A percentile compares a stretch with the other conserved stretches of the same genome.
Conservation (phyloP, 2,329 filamentous ascomycete genomes). For the Neonectria hederae region DNA sequence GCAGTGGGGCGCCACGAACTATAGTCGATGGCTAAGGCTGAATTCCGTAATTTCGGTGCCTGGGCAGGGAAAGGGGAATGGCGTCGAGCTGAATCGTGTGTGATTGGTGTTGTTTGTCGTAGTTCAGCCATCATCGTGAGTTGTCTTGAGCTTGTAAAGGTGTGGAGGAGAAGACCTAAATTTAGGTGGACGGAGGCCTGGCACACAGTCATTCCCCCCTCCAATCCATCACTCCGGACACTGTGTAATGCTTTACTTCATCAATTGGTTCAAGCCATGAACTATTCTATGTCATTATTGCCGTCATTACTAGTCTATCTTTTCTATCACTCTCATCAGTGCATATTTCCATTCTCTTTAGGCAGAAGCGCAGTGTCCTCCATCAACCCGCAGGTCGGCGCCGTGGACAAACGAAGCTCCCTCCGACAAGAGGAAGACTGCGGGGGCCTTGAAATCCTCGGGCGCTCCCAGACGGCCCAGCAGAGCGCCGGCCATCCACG, state of each 20-base stretch:
- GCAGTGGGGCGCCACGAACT: slow-evolving; percentile 28
- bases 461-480: slow-evolving; percentile 63
- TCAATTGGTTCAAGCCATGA: neutral
- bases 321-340: neutral
- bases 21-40: neutral
- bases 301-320: slow-evolving; percentile 15
- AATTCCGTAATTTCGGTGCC: neutral
- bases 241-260: neutral
- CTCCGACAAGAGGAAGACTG: slow-evolving; percentile 65
- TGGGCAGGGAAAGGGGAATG: neutral
- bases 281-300: slow-evolving; percentile 2
- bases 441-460: slow-evolving; percentile 66
- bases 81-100: neutral
- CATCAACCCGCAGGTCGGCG: slow-evolving; percentile 65
- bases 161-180: neutral
- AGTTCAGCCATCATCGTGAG: neutral
- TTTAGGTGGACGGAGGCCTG: neutral
- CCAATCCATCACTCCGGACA: neutral
- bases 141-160: neutral
- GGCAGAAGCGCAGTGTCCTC: slow-evolving; percentile 59
- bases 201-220: neutral
- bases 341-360: slow-evolving; percentile 17
- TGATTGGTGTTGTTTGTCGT: neutral
- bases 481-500: slow-evolving; percentile 63
- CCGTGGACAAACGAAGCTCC: slow-evolving; percentile 68